Evolutionary conservation across 75 land plant genomes (phyloP), one percentile per base, ranked within the genome.

Genomic region (Ceratopteris richardii): DNA sequence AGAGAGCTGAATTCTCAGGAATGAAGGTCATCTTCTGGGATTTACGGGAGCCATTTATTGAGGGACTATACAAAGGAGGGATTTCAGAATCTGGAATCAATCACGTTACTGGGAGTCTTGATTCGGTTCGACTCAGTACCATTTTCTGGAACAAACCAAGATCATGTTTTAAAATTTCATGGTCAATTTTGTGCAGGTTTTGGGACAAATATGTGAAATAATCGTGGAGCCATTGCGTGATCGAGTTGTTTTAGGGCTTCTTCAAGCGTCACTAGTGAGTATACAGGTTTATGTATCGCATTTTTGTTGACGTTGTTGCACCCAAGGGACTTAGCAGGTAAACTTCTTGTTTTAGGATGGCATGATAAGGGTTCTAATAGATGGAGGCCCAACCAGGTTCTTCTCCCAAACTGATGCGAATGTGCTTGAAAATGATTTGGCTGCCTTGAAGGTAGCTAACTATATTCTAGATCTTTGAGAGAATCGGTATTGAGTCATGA

Each of bases 1-100:
- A n/a, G n/a, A n/a, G n/a, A n/a, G n/a, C n/a, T n/a, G 37, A 33
- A 33, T 9, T 33, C 37, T 9, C 60, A 93, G 98, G 98, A 42
- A 93, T 83, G 23, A 93, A 93, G 60, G 65, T 86, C 36, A 66
- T 93, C 0, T 93, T 93, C 58, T 88, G 95, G 95, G 98, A 93
- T 79, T 64, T 93, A 67, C 72, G 87, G 68, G 96, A 85, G 28
- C 63, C 64, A 18, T 89, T 88, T 44, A 85, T 93, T 41, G 87
- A 93, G 27, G 80, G 78, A 23, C 57, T 93, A 52, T 93, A 93
- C 71, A 85, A 77, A 43, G 77, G 71, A 25, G 73, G 56, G 69
- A 64, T 66, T 44, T 56, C 90, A 19, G 80, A 78, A 43, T 66
- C 85, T 25, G 77, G 98, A 60, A 67, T 93, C 73, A 90, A 89